These are phyloP conservation scores for Stramenopiles sp. DNA, from an alignment of 352 stramenopile genomes.

Conservation along the genomic window DNA sequence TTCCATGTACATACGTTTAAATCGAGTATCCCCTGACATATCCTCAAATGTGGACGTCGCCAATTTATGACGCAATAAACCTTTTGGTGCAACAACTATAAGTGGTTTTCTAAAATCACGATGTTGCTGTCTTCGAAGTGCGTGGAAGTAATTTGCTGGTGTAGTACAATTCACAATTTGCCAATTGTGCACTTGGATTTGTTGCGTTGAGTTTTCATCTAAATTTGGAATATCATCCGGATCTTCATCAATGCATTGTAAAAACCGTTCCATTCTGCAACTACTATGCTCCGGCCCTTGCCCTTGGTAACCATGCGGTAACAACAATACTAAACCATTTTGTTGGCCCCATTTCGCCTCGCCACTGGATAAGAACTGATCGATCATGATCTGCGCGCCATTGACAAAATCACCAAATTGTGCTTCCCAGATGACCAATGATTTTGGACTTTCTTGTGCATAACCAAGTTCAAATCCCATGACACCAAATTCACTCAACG, in stretches of 20 bases:
- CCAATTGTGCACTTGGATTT: too few species aligned
- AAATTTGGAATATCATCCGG: too few species aligned
- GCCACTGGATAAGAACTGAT: constrained; percentile 83
- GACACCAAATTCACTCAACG: constrained; percentile 82
- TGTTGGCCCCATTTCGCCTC: constrained; percentile 93
- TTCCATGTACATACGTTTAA: constrained; percentile 70
- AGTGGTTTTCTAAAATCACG: constrained; percentile 91
- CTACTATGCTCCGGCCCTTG: constrained; percentile 82
- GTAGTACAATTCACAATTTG: constrained; percentile 88
- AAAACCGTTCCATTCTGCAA: constrained; percentile 79
- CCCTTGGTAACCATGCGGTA: constrained; percentile 87
- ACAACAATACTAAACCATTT: constrained; percentile 70
- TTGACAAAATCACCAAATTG: constrained; percentile 94
- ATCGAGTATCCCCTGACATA: constrained; percentile 71
- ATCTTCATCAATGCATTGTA: constrained; percentile 67
- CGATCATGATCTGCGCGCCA: constrained; percentile 86
- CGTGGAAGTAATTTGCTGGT: constrained; percentile 87
- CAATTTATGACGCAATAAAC: constrained; percentile 70
- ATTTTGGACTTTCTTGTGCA: constrained; percentile 82
- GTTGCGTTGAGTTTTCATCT: too few species aligned
- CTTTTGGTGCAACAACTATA: constrained; percentile 83
- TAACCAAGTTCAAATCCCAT: constrained; percentile 85
- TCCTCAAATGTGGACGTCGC: constrained; percentile 71
- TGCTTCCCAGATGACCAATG: constrained; percentile 85
- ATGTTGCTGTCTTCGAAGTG: constrained; percentile 77